Evolutionary conservation across 176 grass and related monocot species (phyloP).

Genomic region (Urochloa ruziziensis): DNA sequence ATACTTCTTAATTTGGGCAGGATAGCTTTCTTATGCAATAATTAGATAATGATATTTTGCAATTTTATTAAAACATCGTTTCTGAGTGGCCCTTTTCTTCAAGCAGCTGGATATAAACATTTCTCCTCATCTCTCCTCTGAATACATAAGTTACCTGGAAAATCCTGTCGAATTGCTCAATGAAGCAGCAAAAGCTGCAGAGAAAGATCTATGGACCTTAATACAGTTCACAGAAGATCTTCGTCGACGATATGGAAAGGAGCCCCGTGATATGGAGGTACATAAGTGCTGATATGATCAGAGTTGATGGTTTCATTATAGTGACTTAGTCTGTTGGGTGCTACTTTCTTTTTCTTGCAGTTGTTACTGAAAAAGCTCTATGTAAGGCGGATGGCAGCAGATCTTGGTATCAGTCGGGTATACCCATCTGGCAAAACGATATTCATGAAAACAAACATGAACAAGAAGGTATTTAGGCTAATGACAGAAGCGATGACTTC

Average conservation of each 20-base stretch:
- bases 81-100: constrained; percentile 29
- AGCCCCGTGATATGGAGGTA: constrained; percentile 95
- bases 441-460: constrained; percentile 83
- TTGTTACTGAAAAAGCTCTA: constrained; percentile 92
- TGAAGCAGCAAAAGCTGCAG: constrained; percentile 78
- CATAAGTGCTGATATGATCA: neutral
- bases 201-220: constrained; percentile 84
- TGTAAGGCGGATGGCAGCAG: constrained; percentile 85
- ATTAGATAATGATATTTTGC: constrained; percentile 5
- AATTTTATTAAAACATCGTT: neutral
- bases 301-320: constrained; percentile 9
- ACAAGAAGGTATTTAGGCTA: constrained; percentile 77
- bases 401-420: constrained; percentile 83
- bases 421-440: constrained; percentile 71
- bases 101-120: constrained; percentile 81
- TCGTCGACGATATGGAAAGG: constrained; percentile 74
- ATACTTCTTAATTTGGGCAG: constrained; percentile 10
- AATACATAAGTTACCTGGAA: constrained; percentile 94
- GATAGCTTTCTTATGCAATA: constrained; percentile 24
- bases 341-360: constrained; percentile 46
- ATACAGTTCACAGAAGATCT: constrained; percentile 84
- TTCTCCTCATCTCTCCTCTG: constrained; percentile 80
- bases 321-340: neutral
- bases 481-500: constrained; percentile 82
- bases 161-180: constrained; percentile 90